Evolutionary conservation across 2,329 filamentous ascomycete genomes (phyloP).

Genomic region (Drechslera avenae): DNA sequence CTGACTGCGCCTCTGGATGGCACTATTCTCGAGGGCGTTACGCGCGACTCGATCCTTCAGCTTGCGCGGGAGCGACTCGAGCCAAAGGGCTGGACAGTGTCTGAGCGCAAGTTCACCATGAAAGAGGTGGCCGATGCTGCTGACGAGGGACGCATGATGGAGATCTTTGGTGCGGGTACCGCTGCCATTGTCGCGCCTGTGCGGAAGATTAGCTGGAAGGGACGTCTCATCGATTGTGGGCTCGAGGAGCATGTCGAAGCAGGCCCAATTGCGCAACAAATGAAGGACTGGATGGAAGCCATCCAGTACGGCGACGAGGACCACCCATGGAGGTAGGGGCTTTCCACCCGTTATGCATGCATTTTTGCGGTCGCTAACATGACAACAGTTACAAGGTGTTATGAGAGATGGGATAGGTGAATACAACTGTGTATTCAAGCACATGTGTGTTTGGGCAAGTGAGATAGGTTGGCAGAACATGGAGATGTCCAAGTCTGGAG

Average conservation of each 20-base stretch:
- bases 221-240: conserved; percentile 79
- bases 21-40: conserved; percentile 94
- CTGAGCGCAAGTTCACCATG: conserved; percentile 93
- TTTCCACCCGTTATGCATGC: neutral
- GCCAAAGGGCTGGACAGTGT: conserved; percentile 85
- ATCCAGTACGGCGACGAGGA: conserved; percentile 90
- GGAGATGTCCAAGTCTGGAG: too few species aligned
- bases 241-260: conserved; percentile 81
- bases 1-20: conserved; percentile 95
- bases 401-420: conserved; percentile 5
- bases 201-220: conserved; percentile 86
- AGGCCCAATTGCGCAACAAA: conserved; percentile 79
- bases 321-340: conserved; percentile 82
- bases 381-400: conserved; percentile 35
- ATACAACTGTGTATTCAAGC: too few species aligned
- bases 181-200: conserved; percentile 93
- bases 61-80: conserved; percentile 82
- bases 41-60: conserved; percentile 84
- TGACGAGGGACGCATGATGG: conserved; percentile 81
- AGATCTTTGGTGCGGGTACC: conserved; percentile 93
- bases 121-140: conserved; percentile 79
- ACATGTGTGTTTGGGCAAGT: too few species aligned
- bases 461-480: too few species aligned
- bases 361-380: conserved; percentile 23
- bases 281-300: conserved; percentile 96